A percentile compares a stretch with the other conserved stretches of the same genome.
phyloP scores from a whole-genome alignment of 2,329 filamentous ascomycete genomes.

The Cladophialophora psammophila region DNA sequence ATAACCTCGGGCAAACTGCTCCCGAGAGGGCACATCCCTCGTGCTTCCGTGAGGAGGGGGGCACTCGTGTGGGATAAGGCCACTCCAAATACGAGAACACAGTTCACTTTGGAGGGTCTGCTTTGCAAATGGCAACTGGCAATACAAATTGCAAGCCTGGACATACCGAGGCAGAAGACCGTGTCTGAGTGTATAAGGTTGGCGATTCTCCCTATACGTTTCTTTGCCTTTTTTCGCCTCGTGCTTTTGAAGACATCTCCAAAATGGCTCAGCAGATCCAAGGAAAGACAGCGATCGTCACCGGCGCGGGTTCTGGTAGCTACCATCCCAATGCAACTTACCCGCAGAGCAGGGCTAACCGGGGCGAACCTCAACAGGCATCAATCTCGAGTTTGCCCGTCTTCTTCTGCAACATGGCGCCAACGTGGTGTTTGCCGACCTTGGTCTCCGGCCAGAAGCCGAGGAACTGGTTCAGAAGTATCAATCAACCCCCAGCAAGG shows the following conservation, averaged over 20 bases:
- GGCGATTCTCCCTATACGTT: neutral
- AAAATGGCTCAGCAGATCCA: slow-evolving; percentile 37
- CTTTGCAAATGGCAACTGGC: neutral
- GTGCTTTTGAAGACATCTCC: neutral
- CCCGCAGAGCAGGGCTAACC: slow-evolving; percentile 1
- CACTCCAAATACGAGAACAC: neutral
- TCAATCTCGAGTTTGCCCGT: slow-evolving; percentile 55
- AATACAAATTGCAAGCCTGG: neutral
- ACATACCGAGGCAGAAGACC: neutral
- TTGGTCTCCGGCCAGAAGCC: slow-evolving; percentile 55
- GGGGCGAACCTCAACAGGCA: slow-evolving; percentile 45
- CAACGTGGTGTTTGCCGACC: slow-evolving; percentile 56
- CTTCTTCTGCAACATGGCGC: slow-evolving; percentile 54
- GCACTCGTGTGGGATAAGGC: neutral
- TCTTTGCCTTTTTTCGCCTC: neutral
- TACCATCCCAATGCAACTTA: slow-evolving; percentile 13
- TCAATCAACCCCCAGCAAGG: slow-evolving; percentile 44
- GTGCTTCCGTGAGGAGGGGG: slow-evolving; percentile 1
- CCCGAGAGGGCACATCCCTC: neutral
- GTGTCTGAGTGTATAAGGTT: neutral
- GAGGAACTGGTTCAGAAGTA: slow-evolving; percentile 51
- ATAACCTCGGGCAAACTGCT: slow-evolving; percentile 17
- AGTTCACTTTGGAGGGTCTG: neutral
- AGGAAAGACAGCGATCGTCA: slow-evolving; percentile 58
- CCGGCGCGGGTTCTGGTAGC: slow-evolving; percentile 62